A percentile compares a stretch with the other conserved stretches of the same genome.
Evolutionary conservation across 2,329 filamentous ascomycete species (phyloP).

Genomic region (Fusarium sacchari): DNA sequence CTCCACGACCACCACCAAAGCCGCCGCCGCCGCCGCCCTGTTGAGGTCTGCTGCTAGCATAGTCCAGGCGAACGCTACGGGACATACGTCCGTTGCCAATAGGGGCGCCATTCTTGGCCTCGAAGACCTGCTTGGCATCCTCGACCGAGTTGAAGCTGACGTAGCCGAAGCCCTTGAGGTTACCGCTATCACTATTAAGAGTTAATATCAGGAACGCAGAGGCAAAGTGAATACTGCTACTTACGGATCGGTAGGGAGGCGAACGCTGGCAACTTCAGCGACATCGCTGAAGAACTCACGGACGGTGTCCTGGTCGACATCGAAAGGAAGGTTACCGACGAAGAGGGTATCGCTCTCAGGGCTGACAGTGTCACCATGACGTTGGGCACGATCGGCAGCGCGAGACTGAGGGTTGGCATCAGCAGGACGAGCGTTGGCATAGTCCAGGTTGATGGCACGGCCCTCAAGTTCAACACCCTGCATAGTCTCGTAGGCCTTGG

Average conservation of each 20-base stretch:
- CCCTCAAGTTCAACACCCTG: conserved; percentile 78
- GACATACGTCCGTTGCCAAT: conserved; percentile 73
- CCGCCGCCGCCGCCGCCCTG: conserved; percentile 66
- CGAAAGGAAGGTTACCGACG: conserved; percentile 90
- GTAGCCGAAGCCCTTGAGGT: conserved; percentile 93
- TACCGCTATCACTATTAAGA: conserved; percentile 73
- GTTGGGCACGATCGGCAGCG: conserved; percentile 70
- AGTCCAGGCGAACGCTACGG: conserved; percentile 85
- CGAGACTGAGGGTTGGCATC: conserved; percentile 63
- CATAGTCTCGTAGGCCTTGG: conserved; percentile 79
- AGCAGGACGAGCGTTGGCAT: conserved; percentile 73
- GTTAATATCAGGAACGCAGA: conserved; percentile 22
- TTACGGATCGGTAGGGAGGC: conserved; percentile 85
- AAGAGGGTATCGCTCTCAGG: conserved; percentile 88
- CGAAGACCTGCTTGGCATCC: conserved; percentile 80
- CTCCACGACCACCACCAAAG: conserved; percentile 53
- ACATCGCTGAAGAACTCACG: conserved; percentile 78
- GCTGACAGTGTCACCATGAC: conserved; percentile 83
- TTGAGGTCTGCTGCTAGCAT: conserved; percentile 72
- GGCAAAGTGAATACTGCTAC: conserved; percentile 43
- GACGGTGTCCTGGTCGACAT: conserved; percentile 80
- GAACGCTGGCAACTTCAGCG: conserved; percentile 78
- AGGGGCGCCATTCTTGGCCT: conserved; percentile 73
- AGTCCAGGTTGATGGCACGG: conserved; percentile 81
- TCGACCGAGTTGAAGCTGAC: conserved; percentile 84